Evolutionary conservation across 1,284 basidiomycete genomes (phyloP), one percentile per base, ranked within the genome.

Genomic region (Phaffia rhodozyma): DNA sequence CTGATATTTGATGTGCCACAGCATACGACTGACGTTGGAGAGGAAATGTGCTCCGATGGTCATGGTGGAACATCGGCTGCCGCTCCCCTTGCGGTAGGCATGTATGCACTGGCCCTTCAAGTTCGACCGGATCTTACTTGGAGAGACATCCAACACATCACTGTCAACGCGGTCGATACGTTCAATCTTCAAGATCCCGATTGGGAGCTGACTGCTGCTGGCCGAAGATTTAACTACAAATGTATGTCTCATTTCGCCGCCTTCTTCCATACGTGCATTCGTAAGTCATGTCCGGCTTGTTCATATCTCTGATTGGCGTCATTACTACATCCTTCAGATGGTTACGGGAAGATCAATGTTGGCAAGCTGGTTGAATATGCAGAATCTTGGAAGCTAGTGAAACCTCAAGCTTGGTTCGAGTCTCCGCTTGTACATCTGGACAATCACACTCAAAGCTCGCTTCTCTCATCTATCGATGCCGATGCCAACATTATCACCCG

Each of bases 11-110:
- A 62, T 66, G 66, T 61, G 54, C 49, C 59, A 6, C 70, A 94
- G 91, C 87, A 91, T 63, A 98, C 96, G 0, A 97, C 93, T 18
- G 96, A 99, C 71, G 85, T 89, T 53, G 90, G 91, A 7, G 83
- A 87, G 72, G 83, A 89, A 69, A 82, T 84, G 67, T 99, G 96
- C 75, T 83, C 93, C 0, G 80, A 80, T 55, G 80, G 78, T 0
- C 96, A 99, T 72, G 96, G 96, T 25, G 96, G 96, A 21, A 99
- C 96, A 0, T 97, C 92, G 23, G 96, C 96, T 23, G 96, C 96
- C 3, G 96, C 96, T 2, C 96, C 96, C 0, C 89, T 98, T 61
- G 94, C 89, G 38, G 91, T 85, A 16, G 93, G 89, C 30, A 87
- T 96, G 52, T 86, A 93, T 72, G 89, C 91, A 21, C 81, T 97